These are phyloP conservation scores for Hericium erinaceus DNA, from an alignment of 768 basidiomycete species.

Conservation along the genomic window DNA sequence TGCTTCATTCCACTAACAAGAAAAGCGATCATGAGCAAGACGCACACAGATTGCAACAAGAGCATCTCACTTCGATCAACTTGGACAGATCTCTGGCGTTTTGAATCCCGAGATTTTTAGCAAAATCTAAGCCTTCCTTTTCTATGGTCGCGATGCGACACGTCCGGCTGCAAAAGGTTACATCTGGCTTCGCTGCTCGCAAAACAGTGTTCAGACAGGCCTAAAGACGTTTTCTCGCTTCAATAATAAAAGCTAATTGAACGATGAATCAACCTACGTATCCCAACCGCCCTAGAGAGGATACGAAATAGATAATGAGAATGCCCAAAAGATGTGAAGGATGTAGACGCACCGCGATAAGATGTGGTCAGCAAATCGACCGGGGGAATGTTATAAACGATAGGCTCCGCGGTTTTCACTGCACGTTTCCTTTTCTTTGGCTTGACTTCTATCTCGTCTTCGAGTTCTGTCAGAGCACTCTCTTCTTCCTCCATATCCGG, in stretches of 20 bases:
- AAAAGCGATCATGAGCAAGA: constrained; percentile 1
- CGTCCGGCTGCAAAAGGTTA: constrained; percentile 63
- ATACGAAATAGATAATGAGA: not conserved
- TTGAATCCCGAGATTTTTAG: constrained; percentile 70
- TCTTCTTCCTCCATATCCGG: too few relatives aligned
- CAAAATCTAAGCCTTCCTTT: constrained; percentile 73
- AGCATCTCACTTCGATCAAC: constrained; percentile 44
- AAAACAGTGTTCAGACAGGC: constrained; percentile 84
- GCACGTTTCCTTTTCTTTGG: constrained; percentile 22
- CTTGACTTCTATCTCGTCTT: constrained; percentile 2
- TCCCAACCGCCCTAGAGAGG: constrained; percentile 9
- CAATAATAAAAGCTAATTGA: not conserved
- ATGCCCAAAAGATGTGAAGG: constrained; percentile 11
- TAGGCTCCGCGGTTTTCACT: constrained; percentile 33
- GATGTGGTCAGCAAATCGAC: constrained; percentile 58
- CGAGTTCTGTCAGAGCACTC: constrained; percentile 15
- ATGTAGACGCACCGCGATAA: constrained; percentile 59
- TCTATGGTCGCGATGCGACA: constrained; percentile 65
- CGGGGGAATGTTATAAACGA: constrained; percentile 59
- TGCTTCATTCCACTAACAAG: constrained; percentile 71
- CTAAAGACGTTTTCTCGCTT: constrained; percentile 19
- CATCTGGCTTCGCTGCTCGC: constrained; percentile 57
- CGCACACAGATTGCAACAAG: not conserved
- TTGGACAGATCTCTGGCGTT: constrained; percentile 65
- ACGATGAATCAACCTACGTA: constrained; percentile 1